Evolutionary conservation across 2,329 filamentous ascomycete species (phyloP), one percentile per base, ranked within the genome.

Genomic region (Cercospora zeae-maydis): DNA sequence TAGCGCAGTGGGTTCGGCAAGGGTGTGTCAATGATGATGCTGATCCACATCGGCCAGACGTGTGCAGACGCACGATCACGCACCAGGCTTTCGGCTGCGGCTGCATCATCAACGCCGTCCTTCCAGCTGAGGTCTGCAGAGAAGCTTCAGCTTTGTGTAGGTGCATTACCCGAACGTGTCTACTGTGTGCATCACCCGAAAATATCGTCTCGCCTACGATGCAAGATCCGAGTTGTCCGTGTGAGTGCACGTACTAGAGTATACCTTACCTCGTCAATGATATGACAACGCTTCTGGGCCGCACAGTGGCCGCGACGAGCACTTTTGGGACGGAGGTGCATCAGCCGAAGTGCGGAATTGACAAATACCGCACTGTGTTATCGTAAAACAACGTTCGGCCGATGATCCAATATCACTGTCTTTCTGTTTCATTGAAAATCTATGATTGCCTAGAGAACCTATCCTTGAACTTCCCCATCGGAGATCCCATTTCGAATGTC

Each of bases 401-500:
- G 14, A 4, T 13, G n/a, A 16, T 4, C 14, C 42, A 19, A 30
- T 14, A 27, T 13, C 24, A 21, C 11, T 27, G 13, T 27, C 42
- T n/a, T n/a, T n/a, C n/a, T n/a, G n/a, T n/a, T n/a, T n/a, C n/a
- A n/a, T n/a, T n/a, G n/a, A n/a, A n/a, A 53, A 45, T 16, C 10
- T 27, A 47, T 2, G 42, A 47, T 34, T 59, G 45, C 21, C 57
- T 59, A 11, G 57, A 52, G 9, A 61, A 61, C 31, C 59, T 55
- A 13, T 61, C 51, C 31, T 65, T 67, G 45, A 69, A 14, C 19
- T 59, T 56, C 11, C 59, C 72, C 63, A 74, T 73, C 59, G 69
- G 69, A 30, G 70, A 74, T 52, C 75, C 70, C 60, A 76, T 75
- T 59, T 78, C 68, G 70, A 66, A 70, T 54, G 33, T 67, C 62